A percentile compares a stretch with the other conserved stretches of the same genome.
These are phyloP conservation scores for Boechera retrofracta DNA, from an alignment of 345 rosid genomes.

Conservation along the genomic window DNA sequence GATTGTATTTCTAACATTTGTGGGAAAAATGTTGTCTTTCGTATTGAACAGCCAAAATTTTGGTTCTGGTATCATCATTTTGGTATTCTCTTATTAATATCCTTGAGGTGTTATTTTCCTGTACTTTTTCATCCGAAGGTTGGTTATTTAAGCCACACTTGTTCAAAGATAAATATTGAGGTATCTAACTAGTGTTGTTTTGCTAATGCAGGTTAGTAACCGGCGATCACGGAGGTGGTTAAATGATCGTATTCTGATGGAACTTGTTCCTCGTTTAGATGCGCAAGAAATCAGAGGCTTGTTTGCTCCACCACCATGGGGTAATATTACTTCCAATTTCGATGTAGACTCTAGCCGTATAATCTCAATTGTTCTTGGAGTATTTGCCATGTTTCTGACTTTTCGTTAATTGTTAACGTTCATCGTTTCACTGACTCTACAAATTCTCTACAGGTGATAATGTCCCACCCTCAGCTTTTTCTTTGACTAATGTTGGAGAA, in stretches of 20 bases:
- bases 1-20: background rate
- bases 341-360: no score
- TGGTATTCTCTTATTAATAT: background rate
- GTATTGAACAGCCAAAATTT: background rate
- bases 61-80: background rate
- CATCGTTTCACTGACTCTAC: slow-evolving; percentile 23
- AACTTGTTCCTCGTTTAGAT: slow-evolving; percentile 93
- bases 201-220: slow-evolving; percentile 70
- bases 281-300: slow-evolving; percentile 89
- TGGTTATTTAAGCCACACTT: background rate
- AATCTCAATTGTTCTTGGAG: background rate
- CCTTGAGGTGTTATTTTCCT: background rate
- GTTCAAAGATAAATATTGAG: no score
- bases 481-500: slow-evolving; percentile 69
- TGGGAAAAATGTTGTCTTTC: background rate
- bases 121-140: background rate
- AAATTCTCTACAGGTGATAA: slow-evolving; percentile 70
- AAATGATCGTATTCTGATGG: slow-evolving; percentile 93
- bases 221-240: slow-evolving; percentile 85
- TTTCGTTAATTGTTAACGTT: background rate
- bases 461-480: slow-evolving; percentile 82
- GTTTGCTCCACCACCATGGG: slow-evolving; percentile 99
- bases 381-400: background rate
- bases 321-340: slow-evolving; percentile 45
- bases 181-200: background rate